Base-by-base conservation (phyloP, 257 asterid genomes). In the Knoxia roxburghii region DNA sequence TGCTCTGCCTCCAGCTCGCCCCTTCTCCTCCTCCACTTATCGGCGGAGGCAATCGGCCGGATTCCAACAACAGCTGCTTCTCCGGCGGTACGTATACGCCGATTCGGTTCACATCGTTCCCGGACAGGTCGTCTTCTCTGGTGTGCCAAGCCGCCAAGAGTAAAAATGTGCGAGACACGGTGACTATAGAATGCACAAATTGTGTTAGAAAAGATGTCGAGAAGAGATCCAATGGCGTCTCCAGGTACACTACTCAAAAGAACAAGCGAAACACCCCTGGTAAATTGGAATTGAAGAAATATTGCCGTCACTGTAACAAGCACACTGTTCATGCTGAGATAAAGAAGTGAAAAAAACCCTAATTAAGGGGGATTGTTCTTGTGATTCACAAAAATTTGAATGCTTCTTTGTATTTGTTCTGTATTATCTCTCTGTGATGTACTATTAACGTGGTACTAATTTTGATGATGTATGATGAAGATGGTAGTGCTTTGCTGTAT, bases 161-260 rank as follows among this genome's bases (percentile, higher is more conserved):
- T 7, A 59, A 59, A 23, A 21, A n/a, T 13, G 64, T 27, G 29
- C 64, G 64, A 8, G 64, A 59, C 8, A 59, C 64, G 64, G 64
- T 59, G 64, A 59, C 64, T 13, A 59, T 59, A 32, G 64, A 59
- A 40, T 59, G 64, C 46, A 59, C 64, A 6, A 59, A 17, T 20
- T 59, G 64, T 39, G 37, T 37, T 20, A 20, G 9, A 46, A 59
- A 33, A 20, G 64, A 40, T 40, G 64, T 18, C 27, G 46, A 59
- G 64, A 59, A 59, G 64, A 59, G 64, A 39, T 59, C 64, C 64
- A 59, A 59, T 32, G 64, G 64, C 64, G 64, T 59, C 3, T 59
- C 64, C 46, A 33, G 64, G 6, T 59, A 59, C 46, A 59, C 64
- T 1, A 59, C 64, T 59, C 46, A 59, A 27, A 59, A 59, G 64